Percentiles rank a stretch among this genome's conserved stretches.
These are phyloP conservation scores for Blastobotrys peoriensis DNA, from an alignment of 805 yeast species.

Conservation along the genomic window DNA sequence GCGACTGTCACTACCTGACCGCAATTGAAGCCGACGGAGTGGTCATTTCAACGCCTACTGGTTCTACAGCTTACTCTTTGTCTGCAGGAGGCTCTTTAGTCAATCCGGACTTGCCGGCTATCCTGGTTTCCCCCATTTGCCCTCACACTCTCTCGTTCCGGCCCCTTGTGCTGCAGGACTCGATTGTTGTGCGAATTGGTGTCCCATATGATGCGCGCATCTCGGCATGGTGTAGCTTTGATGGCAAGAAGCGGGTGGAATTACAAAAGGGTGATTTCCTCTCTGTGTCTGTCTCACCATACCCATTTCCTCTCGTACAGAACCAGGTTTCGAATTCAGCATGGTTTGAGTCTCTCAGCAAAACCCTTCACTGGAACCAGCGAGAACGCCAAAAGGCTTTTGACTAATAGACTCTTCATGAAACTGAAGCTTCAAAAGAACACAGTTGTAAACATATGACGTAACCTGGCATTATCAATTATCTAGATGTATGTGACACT, in stretches of 20 bases:
- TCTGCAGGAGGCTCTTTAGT: slow-evolving; percentile 93
- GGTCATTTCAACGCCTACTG: slow-evolving; percentile 61
- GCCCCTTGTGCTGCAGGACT: slow-evolving; percentile 84
- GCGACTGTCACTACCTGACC: slow-evolving; percentile 45
- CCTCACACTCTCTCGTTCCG: slow-evolving; percentile 90
- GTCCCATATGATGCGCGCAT: slow-evolving; percentile 78
- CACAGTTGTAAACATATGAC: no score
- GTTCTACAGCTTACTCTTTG: slow-evolving; percentile 81
- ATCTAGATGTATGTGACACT: no score
- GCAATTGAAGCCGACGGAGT: slow-evolving; percentile 64
- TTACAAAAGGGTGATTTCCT: slow-evolving; percentile 78
- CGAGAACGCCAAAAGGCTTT: slow-evolving; percentile 85
- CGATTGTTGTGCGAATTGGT: slow-evolving; percentile 71
- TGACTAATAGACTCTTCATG: no score
- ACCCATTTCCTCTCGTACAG: slow-evolving; percentile 89
- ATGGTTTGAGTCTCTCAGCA: slow-evolving; percentile 77
- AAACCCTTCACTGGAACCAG: slow-evolving; percentile 90
- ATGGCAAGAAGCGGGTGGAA: slow-evolving; percentile 85
- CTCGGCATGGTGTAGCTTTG: slow-evolving; percentile 96
- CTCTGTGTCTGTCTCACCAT: slow-evolving; percentile 76
- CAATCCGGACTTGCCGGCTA: slow-evolving; percentile 87
- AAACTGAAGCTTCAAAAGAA: no score
- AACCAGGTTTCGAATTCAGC: slow-evolving; percentile 52
- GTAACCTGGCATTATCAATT: no score
- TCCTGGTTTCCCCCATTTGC: slow-evolving; percentile 87